phyloP scores from a whole-genome alignment of 768 basidiomycete species.

The Amanita phalloides region DNA sequence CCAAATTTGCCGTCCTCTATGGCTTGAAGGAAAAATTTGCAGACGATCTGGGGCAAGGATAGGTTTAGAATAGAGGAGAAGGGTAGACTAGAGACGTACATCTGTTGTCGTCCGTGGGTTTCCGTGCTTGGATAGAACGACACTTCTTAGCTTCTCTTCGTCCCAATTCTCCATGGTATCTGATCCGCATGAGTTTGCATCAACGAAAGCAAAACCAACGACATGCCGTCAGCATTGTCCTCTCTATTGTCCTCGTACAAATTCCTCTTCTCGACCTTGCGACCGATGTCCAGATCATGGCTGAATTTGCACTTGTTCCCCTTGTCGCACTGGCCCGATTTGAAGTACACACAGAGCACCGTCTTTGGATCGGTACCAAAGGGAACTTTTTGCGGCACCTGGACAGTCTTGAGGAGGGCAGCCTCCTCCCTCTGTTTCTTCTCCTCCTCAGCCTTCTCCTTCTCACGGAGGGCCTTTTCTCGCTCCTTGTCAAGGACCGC shows the following conservation, averaged over 20 bases:
- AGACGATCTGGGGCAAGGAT: slow-evolving; percentile 67
- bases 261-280: slow-evolving; percentile 94
- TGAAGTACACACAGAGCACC: slow-evolving; percentile 84
- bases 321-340: slow-evolving; percentile 90
- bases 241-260: slow-evolving; percentile 84
- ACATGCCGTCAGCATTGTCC: slow-evolving; percentile 65
- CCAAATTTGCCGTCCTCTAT: slow-evolving; percentile 91
- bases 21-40: slow-evolving; percentile 94
- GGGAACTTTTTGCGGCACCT: slow-evolving; percentile 69
- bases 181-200: slow-evolving; percentile 16
- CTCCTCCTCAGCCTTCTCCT: slow-evolving; percentile 70
- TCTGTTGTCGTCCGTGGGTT: slow-evolving; percentile 91
- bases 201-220: neutral
- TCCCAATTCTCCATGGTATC: slow-evolving; percentile 99
- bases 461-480: slow-evolving; percentile 68
- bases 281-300: slow-evolving; percentile 79
- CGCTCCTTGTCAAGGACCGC: slow-evolving; percentile 76
- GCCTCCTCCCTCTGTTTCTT: slow-evolving; percentile 81
- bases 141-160: slow-evolving; percentile 83
- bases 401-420: slow-evolving; percentile 69
- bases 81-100: slow-evolving; percentile 27
- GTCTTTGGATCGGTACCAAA: slow-evolving; percentile 97
- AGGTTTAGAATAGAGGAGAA: neutral
- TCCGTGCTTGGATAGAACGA: slow-evolving; percentile 79
- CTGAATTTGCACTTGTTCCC: slow-evolving; percentile 96